phyloP scores from a whole-genome alignment of 2,329 filamentous ascomycete genomes.

The Thelonectria discophora region DNA sequence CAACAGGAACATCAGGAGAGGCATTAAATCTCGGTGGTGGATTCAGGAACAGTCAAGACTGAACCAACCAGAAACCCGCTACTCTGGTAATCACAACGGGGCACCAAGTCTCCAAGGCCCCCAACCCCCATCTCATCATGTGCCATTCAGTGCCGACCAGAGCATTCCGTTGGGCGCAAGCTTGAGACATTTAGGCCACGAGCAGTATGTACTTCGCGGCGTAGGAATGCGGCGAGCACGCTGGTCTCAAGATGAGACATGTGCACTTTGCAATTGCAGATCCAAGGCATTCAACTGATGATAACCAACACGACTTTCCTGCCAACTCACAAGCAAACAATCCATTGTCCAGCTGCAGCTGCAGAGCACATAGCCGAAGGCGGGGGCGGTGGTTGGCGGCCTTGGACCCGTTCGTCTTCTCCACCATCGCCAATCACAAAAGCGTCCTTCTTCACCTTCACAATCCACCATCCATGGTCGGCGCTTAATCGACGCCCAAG shows the following conservation, averaged over 20 bases:
- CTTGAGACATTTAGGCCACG: not conserved
- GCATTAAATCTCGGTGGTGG: constrained; percentile 9
- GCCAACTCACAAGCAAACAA: not conserved
- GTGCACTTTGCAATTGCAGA: not conserved
- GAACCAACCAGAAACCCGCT: constrained; percentile 13
- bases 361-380: not conserved
- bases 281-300: not conserved
- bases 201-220: not conserved
- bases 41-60: constrained; percentile 15
- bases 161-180: not conserved
- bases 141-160: not conserved
- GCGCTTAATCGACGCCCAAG: constrained; percentile 51
- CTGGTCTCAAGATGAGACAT: not conserved
- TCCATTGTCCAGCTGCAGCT: not conserved
- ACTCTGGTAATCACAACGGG: constrained; percentile 14
- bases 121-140: not conserved
- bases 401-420: constrained; percentile 6
- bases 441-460: constrained; percentile 3
- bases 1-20: not conserved
- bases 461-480: constrained; percentile 30
- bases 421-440: constrained; percentile 36
- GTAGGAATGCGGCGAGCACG: not conserved
- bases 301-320: not conserved
- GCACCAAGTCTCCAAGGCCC: constrained; percentile 5
- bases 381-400: constrained; percentile 22